Base-by-base conservation (phyloP, 2,329 filamentous ascomycete genomes). In the Beauveria varroae region DNA sequence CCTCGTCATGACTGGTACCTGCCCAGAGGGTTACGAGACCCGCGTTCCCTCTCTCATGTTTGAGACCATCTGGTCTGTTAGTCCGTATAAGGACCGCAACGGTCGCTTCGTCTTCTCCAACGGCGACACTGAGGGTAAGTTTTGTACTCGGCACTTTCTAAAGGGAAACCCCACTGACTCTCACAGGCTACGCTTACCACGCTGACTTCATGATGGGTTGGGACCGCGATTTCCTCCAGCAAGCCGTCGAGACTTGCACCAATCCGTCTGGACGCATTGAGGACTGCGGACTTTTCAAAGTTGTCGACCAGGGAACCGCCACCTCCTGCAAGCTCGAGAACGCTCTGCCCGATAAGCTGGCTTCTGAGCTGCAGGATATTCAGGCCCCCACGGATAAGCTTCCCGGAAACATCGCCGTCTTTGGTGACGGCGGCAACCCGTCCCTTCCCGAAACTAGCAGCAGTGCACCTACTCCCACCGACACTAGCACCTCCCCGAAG, bases 141-240 rank as follows among this genome's bases (percentile, higher is more conserved):
- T 47, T 34, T 30, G 3, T 24, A 46, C 10, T 57, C 16, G 24
- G 1, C 10, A 5, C 24, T 22, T 44, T 18, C 7, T 7, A 7
- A 18, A 2, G 18, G 34, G 2, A 12, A 22, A 12, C 10, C 16
- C 6, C 50, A 41, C 57, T 63, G 66, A 67, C 54, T 3, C 53
- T 40, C 5, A 3, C 58, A 87, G 87, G 90, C 53, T 89, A 80
- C 66, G 88, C 89, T 41, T 91, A 91, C 71, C 85, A 95, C 70
- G 91, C 81, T 54, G 91, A 96, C 70, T 93, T 93, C 74, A 86
- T 92, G 68, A 86, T 82, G 70, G 91, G 89, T 30, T 96, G 91
- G 91, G 82, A 92, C 2, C 69, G 76, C 9, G 76, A 78, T 3
- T 86, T 91, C 73, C 81, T 95, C 41, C 85, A 92, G 72, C 57